Conservation (phyloP, 305 asterid genomes). For the Stenogyne calaminthoides region DNA sequence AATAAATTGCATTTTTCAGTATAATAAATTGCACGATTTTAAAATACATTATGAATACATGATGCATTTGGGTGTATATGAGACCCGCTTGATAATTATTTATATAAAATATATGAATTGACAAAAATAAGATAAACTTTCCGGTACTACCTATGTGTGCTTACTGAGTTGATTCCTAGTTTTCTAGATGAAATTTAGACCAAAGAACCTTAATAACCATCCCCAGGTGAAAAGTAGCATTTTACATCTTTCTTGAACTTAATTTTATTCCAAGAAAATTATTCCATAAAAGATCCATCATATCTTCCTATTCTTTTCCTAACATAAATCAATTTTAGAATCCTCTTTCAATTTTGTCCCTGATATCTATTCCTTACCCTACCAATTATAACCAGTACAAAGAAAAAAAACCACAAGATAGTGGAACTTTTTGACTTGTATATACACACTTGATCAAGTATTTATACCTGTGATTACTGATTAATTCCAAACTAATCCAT, state of each 20-base stretch:
- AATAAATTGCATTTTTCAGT: no score
- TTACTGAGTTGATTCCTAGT: constrained; percentile 5
- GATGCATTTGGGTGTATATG: no score
- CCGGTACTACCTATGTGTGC: background rate
- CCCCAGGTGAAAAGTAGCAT: background rate
- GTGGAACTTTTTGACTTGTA: no score
- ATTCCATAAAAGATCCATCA: constrained; percentile 24
- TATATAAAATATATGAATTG: background rate
- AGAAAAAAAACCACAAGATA: no score
- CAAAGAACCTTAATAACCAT: background rate
- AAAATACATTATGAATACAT: no score
- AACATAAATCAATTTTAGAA: background rate
- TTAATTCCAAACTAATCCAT: no score
- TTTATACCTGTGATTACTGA: no score
- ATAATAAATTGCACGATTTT: no score
- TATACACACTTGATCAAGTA: no score
- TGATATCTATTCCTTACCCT: background rate
- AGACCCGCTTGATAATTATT: no score
- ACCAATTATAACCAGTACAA: no score
- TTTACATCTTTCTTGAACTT: constrained; percentile 11
- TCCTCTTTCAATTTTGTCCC: constrained; percentile 11
- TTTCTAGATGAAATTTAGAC: background rate
- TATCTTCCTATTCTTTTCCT: constrained; percentile 13
- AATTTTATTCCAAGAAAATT: constrained; percentile 9
- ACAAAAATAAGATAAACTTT: background rate